Base-by-base conservation (phyloP, 345 rosid genomes). In the Lenwebbia sp. region DNA sequence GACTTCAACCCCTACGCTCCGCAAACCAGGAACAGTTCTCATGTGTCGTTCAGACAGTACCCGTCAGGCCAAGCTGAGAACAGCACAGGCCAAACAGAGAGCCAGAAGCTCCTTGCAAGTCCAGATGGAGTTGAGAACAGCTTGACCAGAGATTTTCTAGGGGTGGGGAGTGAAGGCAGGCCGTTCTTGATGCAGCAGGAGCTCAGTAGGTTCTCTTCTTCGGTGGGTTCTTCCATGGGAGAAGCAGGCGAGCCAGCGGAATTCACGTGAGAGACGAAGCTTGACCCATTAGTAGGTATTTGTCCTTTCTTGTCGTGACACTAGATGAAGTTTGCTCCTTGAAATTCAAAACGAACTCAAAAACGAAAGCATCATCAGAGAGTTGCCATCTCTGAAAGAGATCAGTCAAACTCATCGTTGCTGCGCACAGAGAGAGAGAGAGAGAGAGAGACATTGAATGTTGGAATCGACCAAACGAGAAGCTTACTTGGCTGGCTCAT, bases 61-160 rank as follows among this genome's bases (percentile, higher is more conserved):
- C 47, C 78, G 9, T 70, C 87, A 52, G 83, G 76, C n/a, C 85
- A 60, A 83, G 86, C 40, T 8, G 51, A 70, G 81, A 84, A 55
- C 86, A 51, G 86, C 86, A 13, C 40, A 50, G 86, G 75, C 56
- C 86, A 60, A n/a, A 40, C 86, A n/a, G 83, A 85, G 25, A 47
- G 76, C 51, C 76, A 26, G 40, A 81, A 53, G 60, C 86, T 65
- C 83, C 86, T 74, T 25, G 83, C n/a, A 22, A 76, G 83, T 13
- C 47, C 86, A 65, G 83, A 54, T 25, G 62, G 40, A n/a, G 55
- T 84, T 3, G 85, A 78, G 5, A 62, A 70, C 85, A 90, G 93
- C 85, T 87, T 92, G 85, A 94, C 97, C 5, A 90, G 97, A 88
- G 97, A 94, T 84, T 94, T 94, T 88, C 93, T 94, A 54, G 97